phyloP scores from a whole-genome alignment of 176 grass and related monocot species.

The Oryza meyeriana region DNA sequence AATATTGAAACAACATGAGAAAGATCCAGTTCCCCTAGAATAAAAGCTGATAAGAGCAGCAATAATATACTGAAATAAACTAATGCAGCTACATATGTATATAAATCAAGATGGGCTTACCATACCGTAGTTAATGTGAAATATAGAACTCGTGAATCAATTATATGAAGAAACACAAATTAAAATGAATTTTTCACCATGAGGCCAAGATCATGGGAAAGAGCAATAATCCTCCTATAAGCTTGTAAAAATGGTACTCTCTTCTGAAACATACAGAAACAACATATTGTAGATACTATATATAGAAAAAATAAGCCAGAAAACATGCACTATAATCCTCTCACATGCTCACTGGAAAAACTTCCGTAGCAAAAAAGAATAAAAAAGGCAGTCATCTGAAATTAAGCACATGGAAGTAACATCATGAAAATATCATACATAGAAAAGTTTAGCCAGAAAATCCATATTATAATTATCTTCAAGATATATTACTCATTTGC shows the following conservation, averaged over 20 bases:
- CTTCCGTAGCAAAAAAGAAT: background rate
- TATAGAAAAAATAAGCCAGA: no score
- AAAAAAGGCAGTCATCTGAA: slow-evolving; percentile 6
- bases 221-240: background rate
- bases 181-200: background rate
- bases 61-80: background rate
- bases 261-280: no score
- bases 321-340: no score
- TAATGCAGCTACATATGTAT: background rate
- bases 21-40: background rate
- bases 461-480: slow-evolving; percentile 2
- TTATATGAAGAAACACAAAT: background rate
- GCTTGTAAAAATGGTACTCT: no score
- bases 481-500: background rate
- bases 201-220: background rate
- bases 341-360: no score
- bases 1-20: background rate
- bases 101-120: background rate
- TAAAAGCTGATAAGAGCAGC: background rate
- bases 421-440: background rate
- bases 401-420: background rate
- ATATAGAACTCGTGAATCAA: background rate
- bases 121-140: background rate
- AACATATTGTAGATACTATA: no score
- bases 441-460: background rate